A percentile compares a stretch with the other conserved stretches of the same genome.
These are phyloP conservation scores for Populus ilicifolia DNA, from an alignment of 345 rosid species.

Conservation along the genomic window DNA sequence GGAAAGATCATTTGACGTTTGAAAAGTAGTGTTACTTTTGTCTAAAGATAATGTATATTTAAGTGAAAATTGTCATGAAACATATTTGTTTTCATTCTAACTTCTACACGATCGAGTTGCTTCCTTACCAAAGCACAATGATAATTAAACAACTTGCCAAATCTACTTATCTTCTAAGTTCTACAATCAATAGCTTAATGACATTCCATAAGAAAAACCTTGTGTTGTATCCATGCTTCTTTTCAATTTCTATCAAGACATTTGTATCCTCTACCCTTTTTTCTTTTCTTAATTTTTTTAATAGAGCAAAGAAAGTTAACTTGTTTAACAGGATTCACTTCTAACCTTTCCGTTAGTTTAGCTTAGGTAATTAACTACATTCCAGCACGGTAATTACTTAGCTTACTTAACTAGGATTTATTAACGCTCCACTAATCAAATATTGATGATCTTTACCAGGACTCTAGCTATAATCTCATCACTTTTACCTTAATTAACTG, in stretches of 20 bases:
- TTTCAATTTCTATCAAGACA: neutral
- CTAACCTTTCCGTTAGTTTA: neutral
- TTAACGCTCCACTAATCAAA: neutral
- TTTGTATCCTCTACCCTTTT: neutral
- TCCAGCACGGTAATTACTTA: neutral
- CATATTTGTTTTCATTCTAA: neutral
- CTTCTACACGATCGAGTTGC: neutral
- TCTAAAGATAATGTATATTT: neutral
- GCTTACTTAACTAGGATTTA: neutral
- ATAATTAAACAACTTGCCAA: constrained; percentile 20
- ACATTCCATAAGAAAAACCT: constrained; percentile 5
- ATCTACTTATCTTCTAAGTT: constrained; percentile 35
- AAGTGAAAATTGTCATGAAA: constrained; percentile 7
- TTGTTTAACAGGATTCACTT: neutral
- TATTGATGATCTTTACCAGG: neutral
- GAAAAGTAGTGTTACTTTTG: neutral
- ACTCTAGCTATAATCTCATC: neutral
- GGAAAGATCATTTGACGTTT: neutral
- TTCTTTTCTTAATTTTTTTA: too few species aligned
- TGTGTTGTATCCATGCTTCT: neutral
- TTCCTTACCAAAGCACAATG: constrained; percentile 1
- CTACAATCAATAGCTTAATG: constrained; percentile 5
- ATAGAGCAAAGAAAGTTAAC: neutral
- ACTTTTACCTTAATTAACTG: neutral
- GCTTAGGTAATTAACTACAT: neutral